Conservation (phyloP, 495 filamentous ascomycete genomes). For the Daldinia loculata region DNA sequence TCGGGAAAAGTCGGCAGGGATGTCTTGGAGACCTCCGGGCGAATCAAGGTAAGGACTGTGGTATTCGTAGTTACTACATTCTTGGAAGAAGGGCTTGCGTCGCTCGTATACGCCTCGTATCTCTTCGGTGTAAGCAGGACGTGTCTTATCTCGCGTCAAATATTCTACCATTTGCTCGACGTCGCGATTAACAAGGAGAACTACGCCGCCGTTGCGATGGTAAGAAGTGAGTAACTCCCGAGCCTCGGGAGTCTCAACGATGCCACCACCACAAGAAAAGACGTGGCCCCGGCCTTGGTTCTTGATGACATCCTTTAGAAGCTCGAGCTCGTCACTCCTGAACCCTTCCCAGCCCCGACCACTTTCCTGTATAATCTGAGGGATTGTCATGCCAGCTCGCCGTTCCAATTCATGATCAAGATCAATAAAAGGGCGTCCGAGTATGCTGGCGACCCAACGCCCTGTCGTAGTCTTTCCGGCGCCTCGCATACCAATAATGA, state of each 20-base stretch:
- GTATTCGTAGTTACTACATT: conserved; percentile 96
- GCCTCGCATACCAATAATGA: conserved; percentile 97
- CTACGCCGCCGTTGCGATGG: conserved; percentile 82
- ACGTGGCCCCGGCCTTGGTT: conserved; percentile 80
- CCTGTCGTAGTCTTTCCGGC: conserved; percentile 96
- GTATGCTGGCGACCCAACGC: conserved; percentile 76
- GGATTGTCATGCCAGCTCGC: conserved; percentile 75
- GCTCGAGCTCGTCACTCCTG: conserved; percentile 76
- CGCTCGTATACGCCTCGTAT: conserved; percentile 93
- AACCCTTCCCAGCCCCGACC: conserved; percentile 88
- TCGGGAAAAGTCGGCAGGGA: conserved; percentile 78
- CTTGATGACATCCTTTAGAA: conserved; percentile 75
- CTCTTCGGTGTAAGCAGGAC: conserved; percentile 93
- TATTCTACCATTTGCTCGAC: conserved; percentile 90
- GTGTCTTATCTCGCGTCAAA: conserved; percentile 86
- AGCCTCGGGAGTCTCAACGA: conserved; percentile 88
- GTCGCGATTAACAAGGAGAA: conserved; percentile 87
- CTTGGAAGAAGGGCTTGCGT: conserved; percentile 87
- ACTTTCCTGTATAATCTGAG: conserved; percentile 75
- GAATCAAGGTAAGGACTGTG: conserved; percentile 75
- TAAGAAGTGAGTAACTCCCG: conserved; percentile 78
- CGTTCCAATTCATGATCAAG: conserved; percentile 87
- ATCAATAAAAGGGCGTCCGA: conserved; percentile 83
- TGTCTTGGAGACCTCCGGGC: conserved; percentile 64
- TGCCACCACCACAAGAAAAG: conserved; percentile 92